Evolutionary conservation across 1,284 basidiomycete genomes (phyloP).

Genomic region (Pisolithus thermaeus): DNA sequence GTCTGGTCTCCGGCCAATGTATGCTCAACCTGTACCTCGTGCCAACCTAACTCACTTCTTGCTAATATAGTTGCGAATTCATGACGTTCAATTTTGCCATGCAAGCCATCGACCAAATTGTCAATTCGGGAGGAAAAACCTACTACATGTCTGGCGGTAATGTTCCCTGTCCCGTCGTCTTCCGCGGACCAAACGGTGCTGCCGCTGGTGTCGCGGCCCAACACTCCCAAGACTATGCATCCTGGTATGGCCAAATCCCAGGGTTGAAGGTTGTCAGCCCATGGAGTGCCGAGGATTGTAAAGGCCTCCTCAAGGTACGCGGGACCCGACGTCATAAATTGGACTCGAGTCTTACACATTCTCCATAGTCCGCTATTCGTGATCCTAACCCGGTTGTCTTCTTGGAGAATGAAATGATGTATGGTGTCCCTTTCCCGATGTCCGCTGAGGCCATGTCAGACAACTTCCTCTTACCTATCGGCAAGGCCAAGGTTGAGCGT

Average conservation of each 20-base stretch:
- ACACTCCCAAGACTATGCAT: slow-evolving; percentile 88
- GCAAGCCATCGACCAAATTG: slow-evolving; percentile 99
- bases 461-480: slow-evolving; percentile 92
- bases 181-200: slow-evolving; percentile 99
- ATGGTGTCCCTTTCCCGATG: slow-evolving; percentile 96
- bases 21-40: slow-evolving; percentile 16
- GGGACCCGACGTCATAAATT: not conserved
- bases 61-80: slow-evolving; percentile 83
- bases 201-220: slow-evolving; percentile 94
- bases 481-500: slow-evolving; percentile 95
- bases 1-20: slow-evolving; percentile 91
- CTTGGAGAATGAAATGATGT: slow-evolving; percentile 99
- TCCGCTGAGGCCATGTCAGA: slow-evolving; percentile 92
- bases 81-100: slow-evolving; percentile 98
- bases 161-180: slow-evolving; percentile 96
- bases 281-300: slow-evolving; percentile 97
- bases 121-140: slow-evolving; percentile 99
- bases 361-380: slow-evolving; percentile 80
- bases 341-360: slow-evolving; percentile 5
- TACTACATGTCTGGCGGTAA: slow-evolving; percentile 99
- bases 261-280: slow-evolving; percentile 98
- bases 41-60: slow-evolving; percentile 8
- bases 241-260: slow-evolving; percentile 95
- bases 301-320: slow-evolving; percentile 89
- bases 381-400: slow-evolving; percentile 98